Evolutionary conservation across 1,284 basidiomycete genomes (phyloP).

Genomic region (Cutaneotrichosporon dermatis): DNA sequence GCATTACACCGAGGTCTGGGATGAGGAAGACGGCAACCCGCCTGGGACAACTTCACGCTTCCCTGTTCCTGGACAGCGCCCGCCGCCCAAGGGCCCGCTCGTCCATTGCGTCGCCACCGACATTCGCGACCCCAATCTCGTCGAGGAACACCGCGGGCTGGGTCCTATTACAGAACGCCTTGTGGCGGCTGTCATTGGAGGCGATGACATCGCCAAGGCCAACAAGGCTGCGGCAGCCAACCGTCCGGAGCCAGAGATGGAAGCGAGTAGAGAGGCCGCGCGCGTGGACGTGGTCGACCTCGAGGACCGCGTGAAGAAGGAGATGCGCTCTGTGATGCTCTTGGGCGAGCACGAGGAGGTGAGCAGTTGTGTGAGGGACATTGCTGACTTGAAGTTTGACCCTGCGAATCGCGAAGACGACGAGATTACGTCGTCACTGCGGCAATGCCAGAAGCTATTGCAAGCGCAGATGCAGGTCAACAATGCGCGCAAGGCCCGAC

Average conservation of each 20-base stretch:
- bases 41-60: slow-evolving; percentile 34
- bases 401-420: slow-evolving; percentile 78
- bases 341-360: slow-evolving; percentile 53
- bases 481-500: slow-evolving; percentile 70
- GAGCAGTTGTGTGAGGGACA: slow-evolving; percentile 12
- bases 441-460: slow-evolving; percentile 80
- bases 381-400: slow-evolving; percentile 58
- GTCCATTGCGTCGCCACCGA: slow-evolving; percentile 22
- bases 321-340: slow-evolving; percentile 54
- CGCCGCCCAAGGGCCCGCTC: slow-evolving; percentile 6
- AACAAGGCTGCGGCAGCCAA: slow-evolving; percentile 52
- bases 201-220: slow-evolving; percentile 12
- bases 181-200: slow-evolving; percentile 67
- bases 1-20: slow-evolving; percentile 87
- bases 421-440: slow-evolving; percentile 82
- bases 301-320: slow-evolving; percentile 55
- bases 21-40: slow-evolving; percentile 70
- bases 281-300: slow-evolving; percentile 52
- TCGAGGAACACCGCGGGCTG: slow-evolving; percentile 40
- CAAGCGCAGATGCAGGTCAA: slow-evolving; percentile 72
- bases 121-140: slow-evolving; percentile 39
- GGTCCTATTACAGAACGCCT: slow-evolving; percentile 52
- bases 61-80: slow-evolving; percentile 34
- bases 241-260: slow-evolving; percentile 17
- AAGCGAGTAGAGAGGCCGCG: slow-evolving; percentile 4